A percentile compares a stretch with the other conserved stretches of the same genome.
phyloP scores from a whole-genome alignment of 2,329 filamentous ascomycete genomes.

The Setomelanomma holmii region DNA sequence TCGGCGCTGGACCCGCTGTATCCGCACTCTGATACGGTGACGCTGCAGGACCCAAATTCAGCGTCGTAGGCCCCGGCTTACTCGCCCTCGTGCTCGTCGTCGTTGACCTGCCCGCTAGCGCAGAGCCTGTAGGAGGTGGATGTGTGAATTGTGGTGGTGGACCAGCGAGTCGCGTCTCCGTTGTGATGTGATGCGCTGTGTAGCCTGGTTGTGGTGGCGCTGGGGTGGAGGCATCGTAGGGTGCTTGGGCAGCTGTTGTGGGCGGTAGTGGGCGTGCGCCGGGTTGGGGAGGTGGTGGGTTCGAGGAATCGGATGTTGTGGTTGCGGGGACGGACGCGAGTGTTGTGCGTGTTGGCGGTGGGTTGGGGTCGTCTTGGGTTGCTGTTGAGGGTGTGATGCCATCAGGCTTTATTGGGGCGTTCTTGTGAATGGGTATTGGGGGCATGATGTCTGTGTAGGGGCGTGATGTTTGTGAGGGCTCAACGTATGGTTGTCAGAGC shows the following conservation, averaged over 20 bases:
- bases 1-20: slow-evolving; percentile 22
- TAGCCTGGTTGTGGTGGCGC: slow-evolving; percentile 49
- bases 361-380: slow-evolving; percentile 33
- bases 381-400: slow-evolving; percentile 49
- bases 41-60: slow-evolving; percentile 47
- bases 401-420: slow-evolving; percentile 54
- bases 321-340: slow-evolving; percentile 37
- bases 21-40: slow-evolving; percentile 36
- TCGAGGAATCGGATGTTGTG: slow-evolving; percentile 34
- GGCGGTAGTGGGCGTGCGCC: slow-evolving; percentile 47
- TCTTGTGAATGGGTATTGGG: slow-evolving; percentile 55
- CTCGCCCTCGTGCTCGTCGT: slow-evolving; percentile 29
- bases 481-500: neutral
- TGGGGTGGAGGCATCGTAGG: slow-evolving; percentile 24
- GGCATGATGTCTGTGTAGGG: slow-evolving; percentile 48
- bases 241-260: slow-evolving; percentile 19
- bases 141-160: slow-evolving; percentile 50
- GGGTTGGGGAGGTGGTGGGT: slow-evolving; percentile 47
- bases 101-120: slow-evolving; percentile 50
- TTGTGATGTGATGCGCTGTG: slow-evolving; percentile 37
- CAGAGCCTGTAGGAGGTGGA: slow-evolving; percentile 47
- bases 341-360: slow-evolving; percentile 45
- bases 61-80: slow-evolving; percentile 45
- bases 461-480: neutral
- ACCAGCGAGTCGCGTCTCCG: slow-evolving; percentile 33